Base-by-base conservation (phyloP, 768 basidiomycete genomes). In the Amanita pallidorosea region DNA sequence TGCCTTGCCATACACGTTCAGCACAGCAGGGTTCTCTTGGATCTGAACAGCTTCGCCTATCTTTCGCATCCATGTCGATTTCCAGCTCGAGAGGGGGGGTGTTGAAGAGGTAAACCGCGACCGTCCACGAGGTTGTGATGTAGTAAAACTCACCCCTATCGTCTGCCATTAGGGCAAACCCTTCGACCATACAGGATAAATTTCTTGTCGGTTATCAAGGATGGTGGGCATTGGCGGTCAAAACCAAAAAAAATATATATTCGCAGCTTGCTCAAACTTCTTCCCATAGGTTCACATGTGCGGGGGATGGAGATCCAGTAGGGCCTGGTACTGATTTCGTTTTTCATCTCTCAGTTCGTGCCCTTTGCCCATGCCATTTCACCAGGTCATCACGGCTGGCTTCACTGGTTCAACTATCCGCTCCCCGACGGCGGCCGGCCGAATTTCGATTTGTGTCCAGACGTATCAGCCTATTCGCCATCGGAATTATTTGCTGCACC, bases 151-250 rank as follows among this genome's bases (percentile, higher is more conserved):
- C 45, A 49, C 35, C 43, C 20, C 42, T 50, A 27, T 42, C 33
- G 20, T 31, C 40, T 5, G n/a, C n/a, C 7, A 23, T n/a, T 51
- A 73, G 85, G 55, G 82, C 83, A 8, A 74, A 85, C 60, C 79
- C 88, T 22, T 74, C 74, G 5, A 88, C 86, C 8, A 88, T 92
- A 43, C 85, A 88, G 51, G 78, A 88, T 67, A 92, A 91, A 60
- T 80, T 89, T 57, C 65, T 92, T 27, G 85, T 90, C 0, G 88
- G 88, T 33, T 91, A 91, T 63, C 89, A 91, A 66, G 89, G 88
- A 62, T 91, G 88, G 88, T 87, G 48, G 51, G 78, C 57, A 29
- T 35, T 9, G 13, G 20, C 42, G 49, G 15, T 25, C 33, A 34
- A 23, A 27, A 29, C 13, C 13, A 9, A 23, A 47, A 20, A 5